Evolutionary conservation across 257 asterid genomes (phyloP).

Genomic region (Nyctanthes arbortristis): DNA sequence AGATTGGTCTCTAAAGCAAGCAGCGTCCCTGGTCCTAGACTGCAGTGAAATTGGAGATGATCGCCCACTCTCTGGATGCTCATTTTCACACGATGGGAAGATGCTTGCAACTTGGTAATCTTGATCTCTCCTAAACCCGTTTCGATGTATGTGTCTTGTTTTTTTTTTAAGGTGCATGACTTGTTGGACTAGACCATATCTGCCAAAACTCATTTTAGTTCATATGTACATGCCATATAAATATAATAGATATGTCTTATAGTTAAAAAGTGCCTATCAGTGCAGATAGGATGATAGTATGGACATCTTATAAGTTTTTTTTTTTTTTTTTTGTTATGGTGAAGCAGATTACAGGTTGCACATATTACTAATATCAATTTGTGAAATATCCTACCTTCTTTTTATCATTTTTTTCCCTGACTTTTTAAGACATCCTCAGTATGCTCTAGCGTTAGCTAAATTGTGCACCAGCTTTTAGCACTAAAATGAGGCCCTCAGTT

Average conservation of each 20-base stretch:
- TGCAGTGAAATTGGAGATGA: conserved; percentile 90
- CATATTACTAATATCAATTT: neutral
- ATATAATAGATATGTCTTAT: conserved; percentile 7
- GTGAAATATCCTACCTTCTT: neutral
- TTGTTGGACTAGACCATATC: neutral
- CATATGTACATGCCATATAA: neutral
- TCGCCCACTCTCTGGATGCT: conserved; percentile 92
- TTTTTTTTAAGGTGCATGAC: neutral
- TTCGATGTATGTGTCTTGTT: neutral
- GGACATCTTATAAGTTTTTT: conserved; percentile 4
- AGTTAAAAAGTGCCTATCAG: conserved; percentile 10
- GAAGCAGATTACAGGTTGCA: neutral
- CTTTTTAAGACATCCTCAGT: neutral
- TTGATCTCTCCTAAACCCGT: conserved; percentile 6
- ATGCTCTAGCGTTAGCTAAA: neutral
- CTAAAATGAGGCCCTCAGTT: neutral
- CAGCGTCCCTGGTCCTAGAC: conserved; percentile 57
- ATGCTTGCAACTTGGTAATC: conserved; percentile 92
- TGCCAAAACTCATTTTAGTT: neutral
- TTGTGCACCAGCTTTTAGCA: neutral
- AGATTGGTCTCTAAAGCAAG: conserved; percentile 81
- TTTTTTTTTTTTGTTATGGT: neutral
- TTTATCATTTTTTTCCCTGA: neutral
- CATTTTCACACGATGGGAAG: conserved; percentile 76
- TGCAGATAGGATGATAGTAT: conserved; percentile 5